These are phyloP conservation scores for Fusarium sublunatum DNA, from an alignment of 2,329 filamentous ascomycete species.

Conservation along the genomic window DNA sequence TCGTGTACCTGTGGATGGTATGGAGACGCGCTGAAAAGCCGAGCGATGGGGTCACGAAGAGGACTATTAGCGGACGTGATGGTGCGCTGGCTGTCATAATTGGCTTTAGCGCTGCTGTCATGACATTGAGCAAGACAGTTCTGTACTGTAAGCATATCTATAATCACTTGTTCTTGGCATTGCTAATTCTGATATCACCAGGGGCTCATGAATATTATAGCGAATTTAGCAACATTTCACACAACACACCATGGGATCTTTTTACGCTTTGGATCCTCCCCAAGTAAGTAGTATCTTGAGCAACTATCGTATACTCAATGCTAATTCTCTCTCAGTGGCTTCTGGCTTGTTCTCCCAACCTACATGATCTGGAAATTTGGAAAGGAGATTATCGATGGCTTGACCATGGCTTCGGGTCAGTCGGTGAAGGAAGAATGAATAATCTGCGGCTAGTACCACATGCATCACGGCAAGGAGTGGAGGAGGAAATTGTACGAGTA, in stretches of 20 bases:
- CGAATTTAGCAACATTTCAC: constrained; percentile 67
- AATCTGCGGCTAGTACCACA: background rate
- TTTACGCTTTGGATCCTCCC: constrained; percentile 68
- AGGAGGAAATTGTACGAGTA: background rate
- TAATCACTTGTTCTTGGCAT: accelerated
- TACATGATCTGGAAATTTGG: constrained; percentile 65
- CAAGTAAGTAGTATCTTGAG: constrained; percentile 57
- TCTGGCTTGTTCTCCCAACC: constrained; percentile 65
- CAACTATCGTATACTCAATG: accelerated
- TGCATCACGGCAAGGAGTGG: background rate
- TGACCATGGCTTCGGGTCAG: constrained; percentile 54
- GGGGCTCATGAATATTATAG: constrained; percentile 68
- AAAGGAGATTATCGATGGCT: constrained; percentile 59
- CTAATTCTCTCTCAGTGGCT: constrained; percentile 54
- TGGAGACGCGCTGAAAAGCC: constrained; percentile 30
- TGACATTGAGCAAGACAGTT: constrained; percentile 72
- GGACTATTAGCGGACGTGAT: constrained; percentile 54
- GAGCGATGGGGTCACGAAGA: constrained; percentile 42
- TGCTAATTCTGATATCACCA: constrained; percentile 39
- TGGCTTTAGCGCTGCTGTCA: constrained; percentile 65
- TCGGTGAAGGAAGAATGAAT: constrained; percentile 31
- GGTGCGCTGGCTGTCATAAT: constrained; percentile 60
- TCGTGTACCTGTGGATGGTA: constrained; percentile 63
- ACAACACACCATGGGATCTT: constrained; percentile 60
- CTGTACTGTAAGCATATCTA: constrained; percentile 64